Evolutionary conservation across 1,139 yeast genomes (phyloP).

Genomic region (Lodderomyces metapsilosis): DNA sequence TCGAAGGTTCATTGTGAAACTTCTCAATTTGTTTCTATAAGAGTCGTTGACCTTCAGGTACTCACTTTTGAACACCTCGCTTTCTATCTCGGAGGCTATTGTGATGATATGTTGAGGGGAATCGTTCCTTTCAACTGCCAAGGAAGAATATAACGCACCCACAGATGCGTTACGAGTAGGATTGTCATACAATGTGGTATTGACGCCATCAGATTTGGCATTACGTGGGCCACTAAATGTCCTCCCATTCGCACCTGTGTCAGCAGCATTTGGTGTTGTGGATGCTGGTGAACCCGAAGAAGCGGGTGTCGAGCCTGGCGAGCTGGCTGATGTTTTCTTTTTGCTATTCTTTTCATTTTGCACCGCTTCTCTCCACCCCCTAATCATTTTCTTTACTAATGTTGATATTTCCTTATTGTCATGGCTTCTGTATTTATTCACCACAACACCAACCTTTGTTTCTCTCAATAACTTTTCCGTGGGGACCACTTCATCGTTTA

Average conservation of each 20-base stretch:
- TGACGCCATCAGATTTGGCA: slow-evolving; percentile 78
- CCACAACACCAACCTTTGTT: slow-evolving; percentile 98
- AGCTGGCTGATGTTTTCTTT: slow-evolving; percentile 19
- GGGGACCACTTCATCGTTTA: slow-evolving; percentile 76
- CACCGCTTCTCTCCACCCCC: slow-evolving; percentile 88
- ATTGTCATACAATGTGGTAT: slow-evolving; percentile 66
- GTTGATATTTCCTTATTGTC: slow-evolving; percentile 62
- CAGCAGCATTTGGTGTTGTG: slow-evolving; percentile 9
- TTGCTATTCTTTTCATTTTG: slow-evolving; percentile 64
- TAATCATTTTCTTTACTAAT: slow-evolving; percentile 78
- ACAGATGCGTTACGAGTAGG: slow-evolving; percentile 82
- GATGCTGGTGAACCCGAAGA: slow-evolving; percentile 4
- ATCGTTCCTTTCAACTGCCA: slow-evolving; percentile 75
- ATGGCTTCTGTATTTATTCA: slow-evolving; percentile 79
- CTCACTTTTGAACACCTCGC: slow-evolving; percentile 61
- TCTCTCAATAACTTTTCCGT: slow-evolving; percentile 82
- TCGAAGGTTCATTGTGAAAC: slow-evolving; percentile 79
- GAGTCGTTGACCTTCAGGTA: slow-evolving; percentile 53
- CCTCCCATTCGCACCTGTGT: slow-evolving; percentile 44
- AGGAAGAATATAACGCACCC: slow-evolving; percentile 80
- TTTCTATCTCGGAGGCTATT: slow-evolving; percentile 71
- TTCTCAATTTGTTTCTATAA: slow-evolving; percentile 79
- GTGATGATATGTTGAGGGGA: slow-evolving; percentile 52
- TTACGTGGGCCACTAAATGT: slow-evolving; percentile 54
- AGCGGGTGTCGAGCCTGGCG: slow-evolving; percentile 8